Evolutionary conservation across 148 eudicot species (phyloP), one percentile per base, ranked within the genome.

Genomic region (Agrostemma githago): DNA sequence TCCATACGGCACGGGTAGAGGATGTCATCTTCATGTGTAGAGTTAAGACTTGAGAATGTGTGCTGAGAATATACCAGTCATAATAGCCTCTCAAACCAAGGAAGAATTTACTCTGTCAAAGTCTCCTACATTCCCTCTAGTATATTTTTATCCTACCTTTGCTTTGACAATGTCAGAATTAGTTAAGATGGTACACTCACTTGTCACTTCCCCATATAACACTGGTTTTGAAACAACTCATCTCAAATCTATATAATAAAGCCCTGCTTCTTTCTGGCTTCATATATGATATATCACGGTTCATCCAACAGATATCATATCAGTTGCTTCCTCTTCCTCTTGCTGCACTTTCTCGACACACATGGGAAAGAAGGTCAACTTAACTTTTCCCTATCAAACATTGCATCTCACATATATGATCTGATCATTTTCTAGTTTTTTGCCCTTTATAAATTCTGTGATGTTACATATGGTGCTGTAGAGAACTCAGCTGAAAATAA

Each of bases 291-390:
- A 26, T 26, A 26, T 26, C 34, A 26, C 34, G 34, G 34, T 26
- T 26, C 34, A 1, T 26, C 34, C 34, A 26, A 26, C 40, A 21
- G n/a, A 34, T 3, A 40, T 26, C 9, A 53, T 51, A 12, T 40
- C 17, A 5, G 69, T 46, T 62, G 72, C 4, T 14, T 67, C 15
- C 39, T 16, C 4, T 14, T 67, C 15, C 39, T 16, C 8, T 16
- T 19, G 48, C 53, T 17, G 21, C 10, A 34, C 8, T 53, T 21
- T 3, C n/a, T 17, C 6, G 4, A 51, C 63, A 68, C 20, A 34
- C 72, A 79, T 79, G 82, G 82, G 59, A 11, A 79, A 79, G 71
- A 79, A 79, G 74, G 82, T 74, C 14, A 60, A 14, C 20, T 46
- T 62, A 9, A 9, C 26, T 14, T 14, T 3, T 2, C 0, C 5